These are phyloP conservation scores for Phytophthora litchii DNA, from an alignment of 352 stramenopile species.

Conservation along the genomic window DNA sequence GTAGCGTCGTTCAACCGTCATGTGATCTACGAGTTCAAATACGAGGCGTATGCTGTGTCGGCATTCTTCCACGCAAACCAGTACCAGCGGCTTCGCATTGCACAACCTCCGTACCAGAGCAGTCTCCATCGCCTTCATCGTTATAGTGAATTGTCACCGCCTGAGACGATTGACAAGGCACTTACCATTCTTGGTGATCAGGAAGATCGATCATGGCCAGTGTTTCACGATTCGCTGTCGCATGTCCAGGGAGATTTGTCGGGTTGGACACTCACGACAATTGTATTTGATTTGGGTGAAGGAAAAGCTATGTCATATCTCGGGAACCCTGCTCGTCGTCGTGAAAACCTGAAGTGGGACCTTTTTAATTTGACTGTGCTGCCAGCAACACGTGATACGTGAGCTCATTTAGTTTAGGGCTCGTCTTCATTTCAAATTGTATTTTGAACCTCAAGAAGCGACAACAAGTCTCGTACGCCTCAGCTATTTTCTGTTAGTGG, in stretches of 20 bases:
- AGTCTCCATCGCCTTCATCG: slow-evolving; percentile 67
- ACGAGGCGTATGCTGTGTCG: slow-evolving; percentile 18
- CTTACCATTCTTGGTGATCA: slow-evolving; percentile 73
- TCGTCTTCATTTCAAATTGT: no score
- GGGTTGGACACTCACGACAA: slow-evolving; percentile 71
- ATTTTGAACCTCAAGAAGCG: no score
- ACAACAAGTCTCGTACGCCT: no score
- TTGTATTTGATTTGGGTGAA: slow-evolving; percentile 63
- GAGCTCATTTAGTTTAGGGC: no score
- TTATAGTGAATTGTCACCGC: slow-evolving; percentile 55
- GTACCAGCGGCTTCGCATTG: slow-evolving; percentile 68
- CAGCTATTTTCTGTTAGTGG: no score
- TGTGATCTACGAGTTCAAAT: slow-evolving; percentile 46
- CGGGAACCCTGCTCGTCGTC: slow-evolving; percentile 45
- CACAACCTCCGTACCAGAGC: slow-evolving; percentile 68
- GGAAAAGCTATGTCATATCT: slow-evolving; percentile 54
- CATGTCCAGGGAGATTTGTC: slow-evolving; percentile 66
- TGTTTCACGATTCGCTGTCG: slow-evolving; percentile 71
- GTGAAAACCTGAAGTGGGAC: slow-evolving; percentile 52
- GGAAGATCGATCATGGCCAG: slow-evolving; percentile 55
- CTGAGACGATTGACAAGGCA: slow-evolving; percentile 47
- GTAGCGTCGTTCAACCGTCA: slow-evolving; percentile 66
- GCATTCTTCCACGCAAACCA: slow-evolving; percentile 80
- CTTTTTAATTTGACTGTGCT: slow-evolving; percentile 44
- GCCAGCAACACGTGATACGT: neutral